phyloP scores from a whole-genome alignment of 257 asterid genomes.

The Rhazya stricta region DNA sequence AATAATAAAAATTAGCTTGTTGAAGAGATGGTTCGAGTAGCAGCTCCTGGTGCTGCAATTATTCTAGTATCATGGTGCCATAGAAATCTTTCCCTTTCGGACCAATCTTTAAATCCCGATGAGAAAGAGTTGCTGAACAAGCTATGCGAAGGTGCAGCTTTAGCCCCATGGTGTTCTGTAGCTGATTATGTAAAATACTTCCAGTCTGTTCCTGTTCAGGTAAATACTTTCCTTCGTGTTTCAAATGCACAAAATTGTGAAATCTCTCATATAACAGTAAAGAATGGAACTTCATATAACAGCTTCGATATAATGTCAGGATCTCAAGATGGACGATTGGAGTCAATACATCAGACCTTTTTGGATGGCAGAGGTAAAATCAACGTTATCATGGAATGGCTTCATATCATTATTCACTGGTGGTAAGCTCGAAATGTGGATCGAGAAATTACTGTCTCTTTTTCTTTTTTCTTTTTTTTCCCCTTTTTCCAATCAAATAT shows the following conservation, averaged over 20 bases:
- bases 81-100: conserved; percentile 69
- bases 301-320: conserved; percentile 33
- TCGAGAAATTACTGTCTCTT: too few species aligned
- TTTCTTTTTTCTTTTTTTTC: too few species aligned
- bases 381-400: conserved; percentile 87
- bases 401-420: conserved; percentile 61
- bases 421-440: too few species aligned
- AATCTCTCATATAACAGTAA: too few species aligned
- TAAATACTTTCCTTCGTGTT: conserved; percentile 12
- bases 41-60: conserved; percentile 79
- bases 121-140: conserved; percentile 55
- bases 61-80: conserved; percentile 94
- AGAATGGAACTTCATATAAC: not conserved
- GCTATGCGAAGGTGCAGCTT: conserved; percentile 64
- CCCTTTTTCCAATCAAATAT: too few species aligned
- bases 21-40: conserved; percentile 77
- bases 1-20: conserved; percentile 80
- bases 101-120: conserved; percentile 49
- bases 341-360: conserved; percentile 80
- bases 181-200: conserved; percentile 68
- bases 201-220: conserved; percentile 66
- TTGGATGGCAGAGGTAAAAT: conserved; percentile 92
- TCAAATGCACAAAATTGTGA: too few species aligned
- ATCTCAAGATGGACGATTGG: conserved; percentile 77
- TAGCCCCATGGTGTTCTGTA: conserved; percentile 81